phyloP scores from a whole-genome alignment of 2,329 filamentous ascomycete genomes.

The Sporothrix luriei region DNA sequence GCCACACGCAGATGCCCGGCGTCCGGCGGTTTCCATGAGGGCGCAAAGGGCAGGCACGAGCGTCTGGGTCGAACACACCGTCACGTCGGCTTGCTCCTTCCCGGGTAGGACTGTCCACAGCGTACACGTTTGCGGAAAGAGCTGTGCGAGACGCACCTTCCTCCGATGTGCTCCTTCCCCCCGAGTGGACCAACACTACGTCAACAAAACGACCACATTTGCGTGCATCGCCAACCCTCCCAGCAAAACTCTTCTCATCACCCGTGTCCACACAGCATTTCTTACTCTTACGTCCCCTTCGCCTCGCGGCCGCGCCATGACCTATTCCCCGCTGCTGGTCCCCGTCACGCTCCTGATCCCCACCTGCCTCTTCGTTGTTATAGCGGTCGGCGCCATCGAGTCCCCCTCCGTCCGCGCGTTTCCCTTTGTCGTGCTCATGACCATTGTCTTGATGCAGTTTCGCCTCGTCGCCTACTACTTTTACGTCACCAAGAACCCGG shows the following conservation, averaged over 20 bases:
- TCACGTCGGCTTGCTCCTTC: not conserved
- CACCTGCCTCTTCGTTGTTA: slow-evolving; percentile 14
- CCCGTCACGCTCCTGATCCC: slow-evolving; percentile 25
- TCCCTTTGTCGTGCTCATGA: slow-evolving; percentile 14
- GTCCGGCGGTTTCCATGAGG: slow-evolving; percentile 10
- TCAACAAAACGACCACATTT: too few species aligned
- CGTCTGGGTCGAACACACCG: not conserved
- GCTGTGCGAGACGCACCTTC: not conserved
- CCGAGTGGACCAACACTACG: too few species aligned
- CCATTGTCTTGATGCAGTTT: slow-evolving; percentile 21
- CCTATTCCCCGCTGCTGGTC: slow-evolving; percentile 22
- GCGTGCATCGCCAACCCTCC: too few species aligned
- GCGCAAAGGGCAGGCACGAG: not conserved
- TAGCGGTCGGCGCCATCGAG: slow-evolving; percentile 22
- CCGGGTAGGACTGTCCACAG: too few species aligned
- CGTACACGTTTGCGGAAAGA: not conserved
- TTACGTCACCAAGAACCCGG: slow-evolving; percentile 6
- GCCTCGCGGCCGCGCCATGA: slow-evolving; percentile 3
- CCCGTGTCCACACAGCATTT: not conserved
- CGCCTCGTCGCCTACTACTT: slow-evolving; percentile 29
- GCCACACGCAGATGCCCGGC: slow-evolving; percentile 21
- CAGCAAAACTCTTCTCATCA: too few species aligned
- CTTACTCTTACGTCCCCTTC: not conserved
- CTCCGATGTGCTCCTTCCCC: not conserved
- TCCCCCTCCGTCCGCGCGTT: slow-evolving; percentile 20